These are phyloP conservation scores for Hypoxylon sp. DNA, from an alignment of 2,329 filamentous ascomycete genomes.

Conservation along the genomic window DNA sequence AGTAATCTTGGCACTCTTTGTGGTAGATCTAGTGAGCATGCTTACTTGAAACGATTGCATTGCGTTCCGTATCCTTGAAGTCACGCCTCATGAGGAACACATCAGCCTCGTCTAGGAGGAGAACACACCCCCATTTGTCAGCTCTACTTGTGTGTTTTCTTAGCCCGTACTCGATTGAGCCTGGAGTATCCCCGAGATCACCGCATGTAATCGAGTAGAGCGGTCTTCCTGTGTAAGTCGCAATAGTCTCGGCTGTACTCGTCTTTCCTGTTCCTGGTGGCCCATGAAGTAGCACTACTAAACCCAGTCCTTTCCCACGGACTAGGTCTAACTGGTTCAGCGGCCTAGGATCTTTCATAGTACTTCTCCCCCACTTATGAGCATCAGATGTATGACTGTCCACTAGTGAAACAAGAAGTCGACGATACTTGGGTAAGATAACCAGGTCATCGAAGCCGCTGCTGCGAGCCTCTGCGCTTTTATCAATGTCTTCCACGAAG, in stretches of 20 bases:
- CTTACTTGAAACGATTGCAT: slow-evolving; percentile 46
- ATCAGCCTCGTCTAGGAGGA: too few relatives aligned
- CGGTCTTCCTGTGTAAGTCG: slow-evolving; percentile 55
- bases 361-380: background rate
- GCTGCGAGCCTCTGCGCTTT: slow-evolving; percentile 25
- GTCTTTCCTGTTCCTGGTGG: slow-evolving; percentile 62
- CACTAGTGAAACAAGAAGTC: slow-evolving; percentile 33
- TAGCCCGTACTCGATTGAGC: slow-evolving; percentile 47
- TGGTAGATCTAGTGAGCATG: background rate
- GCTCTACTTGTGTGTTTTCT: slow-evolving; percentile 56
- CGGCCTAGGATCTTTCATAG: background rate
- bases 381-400: slow-evolving; percentile 31
- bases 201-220: slow-evolving; percentile 52
- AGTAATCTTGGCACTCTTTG: too few relatives aligned
- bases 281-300: slow-evolving; percentile 62
- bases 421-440: slow-evolving; percentile 19
- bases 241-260: slow-evolving; percentile 57
- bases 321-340: slow-evolving; percentile 36
- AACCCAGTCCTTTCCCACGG: slow-evolving; percentile 53
- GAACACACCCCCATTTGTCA: slow-evolving; percentile 58
- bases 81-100: slow-evolving; percentile 51
- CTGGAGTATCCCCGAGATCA: slow-evolving; percentile 51
- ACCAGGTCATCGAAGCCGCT: slow-evolving; percentile 26
- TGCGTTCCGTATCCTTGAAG: slow-evolving; percentile 32
- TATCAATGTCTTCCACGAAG: slow-evolving; percentile 27